These are phyloP conservation scores for Tagetes patula DNA, from an alignment of 129 eudicot species.

Conservation along the genomic window DNA sequence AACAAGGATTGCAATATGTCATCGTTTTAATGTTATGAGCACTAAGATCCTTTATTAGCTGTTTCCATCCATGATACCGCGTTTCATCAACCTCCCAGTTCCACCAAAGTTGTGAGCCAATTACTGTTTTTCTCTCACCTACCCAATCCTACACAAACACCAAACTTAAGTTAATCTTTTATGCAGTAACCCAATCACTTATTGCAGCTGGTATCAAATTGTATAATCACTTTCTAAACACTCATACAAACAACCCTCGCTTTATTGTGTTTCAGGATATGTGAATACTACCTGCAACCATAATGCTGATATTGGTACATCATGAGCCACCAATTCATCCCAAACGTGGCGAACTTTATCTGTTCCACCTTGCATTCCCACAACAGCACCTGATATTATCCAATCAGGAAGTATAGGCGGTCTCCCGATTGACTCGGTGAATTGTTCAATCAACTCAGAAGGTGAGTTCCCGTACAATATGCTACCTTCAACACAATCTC, in stretches of 20 bases:
- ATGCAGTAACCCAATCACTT: no score
- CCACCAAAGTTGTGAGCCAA: conserved; percentile 99
- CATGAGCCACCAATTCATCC: conserved; percentile 53
- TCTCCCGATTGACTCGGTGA: conserved; percentile 89
- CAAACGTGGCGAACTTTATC: conserved; percentile 66
- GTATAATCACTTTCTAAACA: neutral
- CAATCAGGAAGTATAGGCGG: conserved; percentile 90
- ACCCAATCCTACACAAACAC: conserved; percentile 80
- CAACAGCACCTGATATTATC: conserved; percentile 97
- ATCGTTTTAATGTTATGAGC: conserved; percentile 65
- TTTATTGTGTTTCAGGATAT: neutral
- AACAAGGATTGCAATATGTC: conserved; percentile 99
- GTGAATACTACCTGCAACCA: conserved; percentile 86
- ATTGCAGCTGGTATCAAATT: no score
- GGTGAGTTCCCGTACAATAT: conserved; percentile 89
- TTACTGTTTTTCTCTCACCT: conserved; percentile 85
- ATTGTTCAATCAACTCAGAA: conserved; percentile 70
- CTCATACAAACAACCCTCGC: neutral
- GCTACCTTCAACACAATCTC: conserved; percentile 77
- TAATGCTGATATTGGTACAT: conserved; percentile 88
- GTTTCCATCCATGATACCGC: conserved; percentile 78
- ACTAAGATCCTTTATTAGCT: conserved; percentile 65
- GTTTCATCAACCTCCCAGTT: conserved; percentile 93
- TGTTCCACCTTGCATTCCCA: conserved; percentile 99
- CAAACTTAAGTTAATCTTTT: neutral